Conservation (phyloP, 768 basidiomycete genomes). For the Tephrocybe sp. region DNA sequence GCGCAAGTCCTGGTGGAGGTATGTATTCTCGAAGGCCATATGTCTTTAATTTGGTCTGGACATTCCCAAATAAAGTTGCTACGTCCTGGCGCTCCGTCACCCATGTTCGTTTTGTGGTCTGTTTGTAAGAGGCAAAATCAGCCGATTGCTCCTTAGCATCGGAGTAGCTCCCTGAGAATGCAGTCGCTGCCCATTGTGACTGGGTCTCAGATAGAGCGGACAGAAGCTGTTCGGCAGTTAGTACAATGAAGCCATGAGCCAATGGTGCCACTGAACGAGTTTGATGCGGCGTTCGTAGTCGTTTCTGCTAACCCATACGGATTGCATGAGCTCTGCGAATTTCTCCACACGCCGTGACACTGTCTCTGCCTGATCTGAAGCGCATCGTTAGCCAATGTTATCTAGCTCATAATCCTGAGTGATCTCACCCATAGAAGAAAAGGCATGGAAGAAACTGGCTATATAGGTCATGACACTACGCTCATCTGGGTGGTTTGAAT, state of each 20-base stretch:
- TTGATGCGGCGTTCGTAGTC: conserved; percentile 90
- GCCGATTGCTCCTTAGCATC: conserved; percentile 79
- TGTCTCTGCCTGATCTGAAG: conserved; percentile 88
- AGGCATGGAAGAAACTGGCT: conserved; percentile 97
- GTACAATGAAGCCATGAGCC: neutral
- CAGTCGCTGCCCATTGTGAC: conserved; percentile 63
- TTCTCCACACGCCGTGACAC: conserved; percentile 92
- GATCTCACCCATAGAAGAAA: conserved; percentile 87
- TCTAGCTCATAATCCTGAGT: neutral
- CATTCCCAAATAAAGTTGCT: conserved; percentile 84
- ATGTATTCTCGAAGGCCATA: conserved; percentile 86
- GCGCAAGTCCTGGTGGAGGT: conserved; percentile 69
- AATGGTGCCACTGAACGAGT: conserved; percentile 45
- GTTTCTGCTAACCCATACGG: conserved; percentile 82
- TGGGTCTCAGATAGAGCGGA: conserved; percentile 66
- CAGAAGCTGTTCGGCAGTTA: conserved; percentile 49
- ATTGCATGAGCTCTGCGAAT: conserved; percentile 94
- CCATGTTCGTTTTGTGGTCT: conserved; percentile 83
- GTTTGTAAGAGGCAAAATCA: conserved; percentile 79
- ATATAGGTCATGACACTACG: conserved; percentile 98
- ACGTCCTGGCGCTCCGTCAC: conserved; percentile 89
- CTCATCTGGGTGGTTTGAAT: conserved; percentile 87
- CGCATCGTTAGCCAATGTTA: conserved; percentile 8
- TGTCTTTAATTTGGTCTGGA: conserved; percentile 91
- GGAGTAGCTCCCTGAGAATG: conserved; percentile 72